Evolutionary conservation across 1,284 basidiomycete genomes (phyloP).

Genomic region (Melampsora americana): DNA sequence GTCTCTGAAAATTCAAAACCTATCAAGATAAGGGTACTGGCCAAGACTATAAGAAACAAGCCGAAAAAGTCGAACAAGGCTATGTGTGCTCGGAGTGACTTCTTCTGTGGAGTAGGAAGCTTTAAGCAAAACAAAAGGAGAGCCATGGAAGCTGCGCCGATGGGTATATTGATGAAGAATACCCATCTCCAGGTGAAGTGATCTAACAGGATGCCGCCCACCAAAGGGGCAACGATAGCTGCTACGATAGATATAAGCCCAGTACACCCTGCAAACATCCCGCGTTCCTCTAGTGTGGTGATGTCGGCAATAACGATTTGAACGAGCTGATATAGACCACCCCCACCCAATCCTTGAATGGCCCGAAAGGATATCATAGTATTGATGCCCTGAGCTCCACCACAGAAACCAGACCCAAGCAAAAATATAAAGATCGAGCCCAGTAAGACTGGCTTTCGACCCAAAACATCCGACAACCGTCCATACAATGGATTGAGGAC

Average conservation of each 20-base stretch:
- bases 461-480: not conserved
- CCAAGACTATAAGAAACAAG: constrained; percentile 44
- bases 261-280: constrained; percentile 44
- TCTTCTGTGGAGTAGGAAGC: constrained; percentile 54
- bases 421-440: constrained; percentile 68
- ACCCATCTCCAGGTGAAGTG: constrained; percentile 54
- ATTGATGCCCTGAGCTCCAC: constrained; percentile 72
- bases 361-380: constrained; percentile 71
- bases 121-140: constrained; percentile 56
- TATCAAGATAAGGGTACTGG: constrained; percentile 62
- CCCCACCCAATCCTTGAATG: constrained; percentile 77
- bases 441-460: constrained; percentile 70
- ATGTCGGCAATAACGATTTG: constrained; percentile 77
- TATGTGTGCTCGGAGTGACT: constrained; percentile 50
- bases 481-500: constrained; percentile 19
- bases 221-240: constrained; percentile 70
- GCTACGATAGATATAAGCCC: constrained; percentile 75
- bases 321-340: constrained; percentile 61
- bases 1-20: constrained; percentile 76
- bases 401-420: constrained; percentile 75
- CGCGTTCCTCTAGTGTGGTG: constrained; percentile 63
- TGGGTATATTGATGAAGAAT: constrained; percentile 58
- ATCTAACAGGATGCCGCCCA: constrained; percentile 56
- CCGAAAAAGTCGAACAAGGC: constrained; percentile 51
- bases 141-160: constrained; percentile 54